A percentile compares a stretch with the other conserved stretches of the same genome.
Conservation (phyloP, 805 yeast genomes). For the Suhomyces sp. region DNA sequence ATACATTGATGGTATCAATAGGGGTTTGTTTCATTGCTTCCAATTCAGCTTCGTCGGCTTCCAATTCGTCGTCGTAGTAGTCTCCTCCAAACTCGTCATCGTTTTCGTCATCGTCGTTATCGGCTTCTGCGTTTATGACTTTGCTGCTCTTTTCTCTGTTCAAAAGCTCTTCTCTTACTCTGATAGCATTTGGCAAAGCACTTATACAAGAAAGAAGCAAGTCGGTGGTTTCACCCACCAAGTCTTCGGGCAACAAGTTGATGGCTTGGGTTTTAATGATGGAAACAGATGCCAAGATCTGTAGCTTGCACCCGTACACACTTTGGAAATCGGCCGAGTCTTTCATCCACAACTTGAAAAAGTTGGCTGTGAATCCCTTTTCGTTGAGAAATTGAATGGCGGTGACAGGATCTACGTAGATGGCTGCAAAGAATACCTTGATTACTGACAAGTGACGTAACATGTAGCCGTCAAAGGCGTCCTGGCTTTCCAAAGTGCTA, state of each 20-base stretch:
- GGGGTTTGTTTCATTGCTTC: conserved; percentile 84
- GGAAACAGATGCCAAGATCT: conserved; percentile 45
- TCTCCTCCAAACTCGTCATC: conserved; percentile 32
- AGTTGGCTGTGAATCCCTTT: conserved; percentile 34
- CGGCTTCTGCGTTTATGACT: conserved; percentile 17
- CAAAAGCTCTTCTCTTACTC: conserved; percentile 43
- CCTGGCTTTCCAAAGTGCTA: conserved; percentile 30
- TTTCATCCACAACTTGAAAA: conserved; percentile 49
- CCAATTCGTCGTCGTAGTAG: conserved; percentile 31
- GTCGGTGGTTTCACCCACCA: conserved; percentile 36
- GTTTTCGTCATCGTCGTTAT: conserved; percentile 21
- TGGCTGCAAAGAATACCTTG: conserved; percentile 40
- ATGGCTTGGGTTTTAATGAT: conserved; percentile 33
- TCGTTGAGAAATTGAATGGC: conserved; percentile 38
- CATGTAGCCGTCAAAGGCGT: conserved; percentile 45
- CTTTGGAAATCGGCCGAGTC: conserved; percentile 47
- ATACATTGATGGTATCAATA: conserved; percentile 73
- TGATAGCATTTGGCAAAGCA: conserved; percentile 48
- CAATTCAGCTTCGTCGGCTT: conserved; percentile 68
- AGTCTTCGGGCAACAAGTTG: conserved; percentile 30
- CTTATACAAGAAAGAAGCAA: conserved; percentile 42
- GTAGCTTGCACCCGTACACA: conserved; percentile 55
- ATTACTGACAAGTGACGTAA: conserved; percentile 41
- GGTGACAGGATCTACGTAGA: conserved; percentile 37
- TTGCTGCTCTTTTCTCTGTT: conserved; percentile 37